A percentile compares a stretch with the other conserved stretches of the same genome.
Evolutionary conservation across 23 red algal species (phyloP).

Genomic region (Gracilaria caudata): DNA sequence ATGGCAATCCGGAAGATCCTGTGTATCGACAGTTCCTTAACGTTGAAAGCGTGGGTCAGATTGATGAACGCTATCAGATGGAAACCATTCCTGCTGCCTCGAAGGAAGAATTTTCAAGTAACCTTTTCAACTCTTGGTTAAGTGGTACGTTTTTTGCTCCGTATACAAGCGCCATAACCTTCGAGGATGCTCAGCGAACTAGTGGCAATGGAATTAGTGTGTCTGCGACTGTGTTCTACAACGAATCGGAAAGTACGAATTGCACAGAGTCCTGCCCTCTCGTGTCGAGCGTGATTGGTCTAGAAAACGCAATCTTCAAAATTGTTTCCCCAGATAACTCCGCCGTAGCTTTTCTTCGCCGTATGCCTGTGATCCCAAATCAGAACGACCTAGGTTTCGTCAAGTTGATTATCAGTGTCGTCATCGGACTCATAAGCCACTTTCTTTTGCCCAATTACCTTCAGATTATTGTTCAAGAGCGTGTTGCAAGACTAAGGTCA

Average conservation of each 20-base stretch:
- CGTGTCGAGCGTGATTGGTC: conserved; percentile 60
- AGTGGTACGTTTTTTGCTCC: conserved; percentile 34
- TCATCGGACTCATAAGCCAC: conserved; percentile 79
- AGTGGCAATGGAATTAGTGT: conserved; percentile 1
- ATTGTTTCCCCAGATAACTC: conserved; percentile 33
- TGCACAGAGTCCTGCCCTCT: conserved; percentile 61
- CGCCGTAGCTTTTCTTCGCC: conserved; percentile 63
- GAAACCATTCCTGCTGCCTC: conserved; percentile 15
- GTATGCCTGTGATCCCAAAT: conserved; percentile 58
- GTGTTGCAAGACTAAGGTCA: conserved; percentile 63
- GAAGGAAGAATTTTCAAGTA: conserved; percentile 8
- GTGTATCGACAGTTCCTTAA: conserved; percentile 21
- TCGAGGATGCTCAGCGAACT: conserved; percentile 10
- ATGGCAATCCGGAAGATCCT: conserved; percentile 11
- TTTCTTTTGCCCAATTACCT: conserved; percentile 80
- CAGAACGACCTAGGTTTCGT: conserved; percentile 58
- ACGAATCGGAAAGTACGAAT: conserved; percentile 28
- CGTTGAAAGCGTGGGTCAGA: not conserved
- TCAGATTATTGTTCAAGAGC: conserved; percentile 85
- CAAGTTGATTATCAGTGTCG: conserved; percentile 74
- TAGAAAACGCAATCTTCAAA: conserved; percentile 73
- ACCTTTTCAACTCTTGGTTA: conserved; percentile 53
- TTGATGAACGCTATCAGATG: conserved; percentile 50
- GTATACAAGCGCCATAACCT: conserved; percentile 45
- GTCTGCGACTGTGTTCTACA: conserved; percentile 62